Conservation (phyloP, 2,329 filamentous ascomycete species). For the Samsoniella hepiali region DNA sequence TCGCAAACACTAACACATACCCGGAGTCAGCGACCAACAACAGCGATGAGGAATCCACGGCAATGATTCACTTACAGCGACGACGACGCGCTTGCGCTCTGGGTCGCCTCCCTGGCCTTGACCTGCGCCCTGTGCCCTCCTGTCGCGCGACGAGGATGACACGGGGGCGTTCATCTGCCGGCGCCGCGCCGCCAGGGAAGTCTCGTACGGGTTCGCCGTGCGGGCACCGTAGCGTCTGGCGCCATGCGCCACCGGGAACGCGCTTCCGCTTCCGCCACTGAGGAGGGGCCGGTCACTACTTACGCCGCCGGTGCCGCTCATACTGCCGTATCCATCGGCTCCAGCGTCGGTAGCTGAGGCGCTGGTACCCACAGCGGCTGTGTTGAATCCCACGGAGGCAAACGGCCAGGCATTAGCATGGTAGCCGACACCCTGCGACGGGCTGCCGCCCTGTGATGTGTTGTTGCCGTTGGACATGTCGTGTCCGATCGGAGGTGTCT, state of each 20-base stretch:
- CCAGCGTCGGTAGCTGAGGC: not conserved
- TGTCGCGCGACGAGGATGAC: not conserved
- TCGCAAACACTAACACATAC: constrained; percentile 65
- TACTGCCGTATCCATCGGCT: no score
- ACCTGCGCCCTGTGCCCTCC: not conserved
- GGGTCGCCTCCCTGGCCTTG: not conserved
- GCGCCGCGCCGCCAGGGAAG: not conserved
- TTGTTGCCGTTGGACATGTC: not conserved
- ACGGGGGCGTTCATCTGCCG: not conserved
- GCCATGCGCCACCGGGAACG: not conserved
- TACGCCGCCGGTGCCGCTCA: no score
- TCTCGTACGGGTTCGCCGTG: constrained; percentile 3
- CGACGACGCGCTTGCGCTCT: not conserved
- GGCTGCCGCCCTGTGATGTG: not conserved
- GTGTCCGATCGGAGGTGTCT: not conserved
- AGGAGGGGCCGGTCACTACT: not conserved
- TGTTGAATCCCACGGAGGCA: not conserved
- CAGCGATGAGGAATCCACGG: not conserved
- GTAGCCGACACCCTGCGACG: not conserved
- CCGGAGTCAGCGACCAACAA: not conserved
- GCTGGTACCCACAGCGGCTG: not conserved
- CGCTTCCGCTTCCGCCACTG: not conserved
- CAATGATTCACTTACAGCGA: constrained; percentile 1
- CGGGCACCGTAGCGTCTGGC: not conserved
- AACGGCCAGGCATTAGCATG: not conserved